These are phyloP conservation scores for Solanum medicagineum DNA, from an alignment of 257 asterid genomes.

Conservation along the genomic window DNA sequence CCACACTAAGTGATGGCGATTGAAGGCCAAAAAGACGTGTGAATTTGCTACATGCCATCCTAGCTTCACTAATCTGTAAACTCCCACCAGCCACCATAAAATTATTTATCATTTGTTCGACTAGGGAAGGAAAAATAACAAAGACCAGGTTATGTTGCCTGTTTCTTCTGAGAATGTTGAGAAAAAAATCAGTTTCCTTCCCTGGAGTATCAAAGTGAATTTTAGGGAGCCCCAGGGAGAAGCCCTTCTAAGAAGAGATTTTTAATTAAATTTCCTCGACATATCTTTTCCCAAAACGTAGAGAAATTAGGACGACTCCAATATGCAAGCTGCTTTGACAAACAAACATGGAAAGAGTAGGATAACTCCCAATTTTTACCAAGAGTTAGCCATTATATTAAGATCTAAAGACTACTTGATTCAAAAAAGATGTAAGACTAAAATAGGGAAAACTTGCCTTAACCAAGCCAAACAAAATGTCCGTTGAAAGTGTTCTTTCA, in stretches of 20 bases:
- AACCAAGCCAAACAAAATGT: constrained; percentile 85
- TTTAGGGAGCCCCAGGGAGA: background rate
- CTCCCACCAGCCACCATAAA: background rate
- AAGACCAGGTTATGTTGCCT: background rate
- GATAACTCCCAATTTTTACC: background rate
- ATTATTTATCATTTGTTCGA: background rate
- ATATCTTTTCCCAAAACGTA: background rate
- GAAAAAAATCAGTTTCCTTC: background rate
- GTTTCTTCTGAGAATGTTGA: background rate
- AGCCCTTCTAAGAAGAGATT: background rate
- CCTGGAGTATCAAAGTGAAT: background rate
- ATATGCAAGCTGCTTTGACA: background rate
- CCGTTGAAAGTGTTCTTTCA: constrained; percentile 87
- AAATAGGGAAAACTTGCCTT: constrained; percentile 32
- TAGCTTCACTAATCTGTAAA: background rate
- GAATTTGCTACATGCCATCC: background rate
- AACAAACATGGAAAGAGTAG: background rate
- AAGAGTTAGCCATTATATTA: background rate
- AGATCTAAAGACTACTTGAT: background rate
- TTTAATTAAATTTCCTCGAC: background rate
- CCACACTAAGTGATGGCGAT: background rate
- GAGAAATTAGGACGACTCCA: background rate
- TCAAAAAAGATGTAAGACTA: background rate
- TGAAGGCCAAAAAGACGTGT: background rate
- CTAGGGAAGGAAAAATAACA: background rate